These are phyloP conservation scores for Phytopythium delawarense DNA, from an alignment of 352 stramenopile genomes.

Conservation along the genomic window DNA sequence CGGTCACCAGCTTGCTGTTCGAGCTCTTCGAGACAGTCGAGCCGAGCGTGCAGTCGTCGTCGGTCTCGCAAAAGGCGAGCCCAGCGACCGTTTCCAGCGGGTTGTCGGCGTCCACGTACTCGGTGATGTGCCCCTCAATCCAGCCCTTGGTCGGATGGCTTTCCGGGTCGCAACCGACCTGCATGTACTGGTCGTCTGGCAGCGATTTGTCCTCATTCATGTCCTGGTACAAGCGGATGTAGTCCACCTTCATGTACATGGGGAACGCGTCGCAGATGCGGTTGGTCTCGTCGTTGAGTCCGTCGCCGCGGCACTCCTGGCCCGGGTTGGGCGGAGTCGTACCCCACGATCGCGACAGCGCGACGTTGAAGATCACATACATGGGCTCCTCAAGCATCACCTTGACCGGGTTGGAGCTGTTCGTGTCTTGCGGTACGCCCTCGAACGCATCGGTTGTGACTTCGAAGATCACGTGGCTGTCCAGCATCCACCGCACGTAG, in stretches of 20 bases:
- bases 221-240: constrained; percentile 69
- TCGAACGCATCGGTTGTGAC: constrained; percentile 46
- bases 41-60: constrained; percentile 60
- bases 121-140: constrained; percentile 58
- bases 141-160: constrained; percentile 59
- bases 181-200: constrained; percentile 43
- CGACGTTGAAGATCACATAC: constrained; percentile 93
- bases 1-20: constrained; percentile 27
- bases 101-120: constrained; percentile 62
- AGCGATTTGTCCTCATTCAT: constrained; percentile 18
- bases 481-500: constrained; percentile 70
- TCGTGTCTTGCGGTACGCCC: constrained; percentile 42
- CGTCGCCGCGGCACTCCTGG: constrained; percentile 46
- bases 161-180: constrained; percentile 46
- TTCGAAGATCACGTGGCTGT: constrained; percentile 53
- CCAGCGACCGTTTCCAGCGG: constrained; percentile 36
- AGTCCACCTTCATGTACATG: constrained; percentile 76
- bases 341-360: constrained; percentile 88
- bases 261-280: constrained; percentile 64
- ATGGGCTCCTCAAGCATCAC: constrained; percentile 88
- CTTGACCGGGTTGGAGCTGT: constrained; percentile 48
- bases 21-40: constrained; percentile 4
- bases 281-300: constrained; percentile 27
- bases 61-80: constrained; percentile 37
- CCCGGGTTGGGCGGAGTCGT: constrained; percentile 46